phyloP scores from a whole-genome alignment of 176 grass and related monocot genomes.

The Coix lacrymajobi region DNA sequence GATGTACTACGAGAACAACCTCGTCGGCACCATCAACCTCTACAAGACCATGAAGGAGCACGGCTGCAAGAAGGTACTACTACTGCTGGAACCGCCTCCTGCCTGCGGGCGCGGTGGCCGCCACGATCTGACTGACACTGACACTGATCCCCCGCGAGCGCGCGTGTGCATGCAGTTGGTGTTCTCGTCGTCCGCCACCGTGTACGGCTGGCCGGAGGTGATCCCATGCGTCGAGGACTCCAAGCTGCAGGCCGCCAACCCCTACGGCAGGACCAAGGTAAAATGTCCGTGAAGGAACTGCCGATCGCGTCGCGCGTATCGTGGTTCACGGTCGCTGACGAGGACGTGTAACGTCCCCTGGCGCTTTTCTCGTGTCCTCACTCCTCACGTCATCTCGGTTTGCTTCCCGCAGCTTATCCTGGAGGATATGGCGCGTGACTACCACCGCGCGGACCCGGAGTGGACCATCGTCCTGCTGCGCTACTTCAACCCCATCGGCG shows the following conservation, averaged over 20 bases:
- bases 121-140: neutral
- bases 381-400: neutral
- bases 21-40: slow-evolving; percentile 83
- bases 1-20: slow-evolving; percentile 86
- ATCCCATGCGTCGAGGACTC: slow-evolving; percentile 78
- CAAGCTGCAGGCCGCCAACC: slow-evolving; percentile 70
- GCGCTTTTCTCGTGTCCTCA: neutral
- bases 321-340: neutral
- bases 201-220: slow-evolving; percentile 80
- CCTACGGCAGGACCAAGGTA: slow-evolving; percentile 94
- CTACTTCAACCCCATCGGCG: slow-evolving; percentile 96
- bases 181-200: slow-evolving; percentile 84
- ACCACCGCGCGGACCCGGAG: slow-evolving; percentile 55
- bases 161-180: slow-evolving; percentile 34
- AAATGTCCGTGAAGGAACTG: neutral
- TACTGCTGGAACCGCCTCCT: neutral
- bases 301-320: neutral
- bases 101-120: neutral
- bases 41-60: slow-evolving; percentile 64
- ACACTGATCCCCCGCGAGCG: neutral
- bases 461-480: slow-evolving; percentile 71
- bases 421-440: slow-evolving; percentile 81
- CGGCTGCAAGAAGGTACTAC: slow-evolving; percentile 68
- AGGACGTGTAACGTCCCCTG: neutral
- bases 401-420: slow-evolving; percentile 54